Evolutionary conservation across 1,284 basidiomycete species (phyloP).

Genomic region (Trametes polyzona): DNA sequence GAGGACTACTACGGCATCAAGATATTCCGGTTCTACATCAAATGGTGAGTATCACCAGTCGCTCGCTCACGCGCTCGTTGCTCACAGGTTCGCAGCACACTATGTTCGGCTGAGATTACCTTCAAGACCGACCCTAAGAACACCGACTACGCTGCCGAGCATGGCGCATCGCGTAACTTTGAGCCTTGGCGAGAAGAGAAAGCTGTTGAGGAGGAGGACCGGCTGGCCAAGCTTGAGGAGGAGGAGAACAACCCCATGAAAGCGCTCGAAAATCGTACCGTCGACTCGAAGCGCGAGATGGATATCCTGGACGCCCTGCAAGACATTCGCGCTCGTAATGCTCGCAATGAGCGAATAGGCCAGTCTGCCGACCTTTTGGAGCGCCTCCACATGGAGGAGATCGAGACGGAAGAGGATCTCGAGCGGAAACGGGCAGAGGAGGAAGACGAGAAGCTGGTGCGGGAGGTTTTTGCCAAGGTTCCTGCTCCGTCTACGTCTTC

Average conservation of each 20-base stretch:
- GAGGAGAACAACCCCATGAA: constrained; percentile 98
- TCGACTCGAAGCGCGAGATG: constrained; percentile 97
- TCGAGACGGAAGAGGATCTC: constrained; percentile 72
- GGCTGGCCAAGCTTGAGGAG: constrained; percentile 78
- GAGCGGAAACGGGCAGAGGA: constrained; percentile 74
- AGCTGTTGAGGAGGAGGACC: constrained; percentile 75
- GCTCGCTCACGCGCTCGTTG: not conserved
- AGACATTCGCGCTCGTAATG: constrained; percentile 92
- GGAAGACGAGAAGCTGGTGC: constrained; percentile 90
- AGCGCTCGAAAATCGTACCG: constrained; percentile 88
- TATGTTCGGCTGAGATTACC: constrained; percentile 97
- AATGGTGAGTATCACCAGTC: constrained; percentile 55
- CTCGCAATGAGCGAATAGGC: constrained; percentile 84
- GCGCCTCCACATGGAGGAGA: constrained; percentile 59
- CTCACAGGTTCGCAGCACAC: constrained; percentile 55
- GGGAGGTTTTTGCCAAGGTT: constrained; percentile 85
- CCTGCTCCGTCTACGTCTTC: constrained; percentile 42
- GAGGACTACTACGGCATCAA: constrained; percentile 99
- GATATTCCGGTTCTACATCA: constrained; percentile 87
- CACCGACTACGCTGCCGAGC: constrained; percentile 91
- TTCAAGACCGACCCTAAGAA: constrained; percentile 99
- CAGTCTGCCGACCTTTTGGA: constrained; percentile 66
- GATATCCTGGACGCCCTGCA: constrained; percentile 96
- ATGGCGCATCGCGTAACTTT: constrained; percentile 93
- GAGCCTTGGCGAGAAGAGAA: constrained; percentile 89